Evolutionary conservation across 345 rosid species (phyloP), one percentile per base, ranked within the genome.

Genomic region (Erysimum cheiranthoides): DNA sequence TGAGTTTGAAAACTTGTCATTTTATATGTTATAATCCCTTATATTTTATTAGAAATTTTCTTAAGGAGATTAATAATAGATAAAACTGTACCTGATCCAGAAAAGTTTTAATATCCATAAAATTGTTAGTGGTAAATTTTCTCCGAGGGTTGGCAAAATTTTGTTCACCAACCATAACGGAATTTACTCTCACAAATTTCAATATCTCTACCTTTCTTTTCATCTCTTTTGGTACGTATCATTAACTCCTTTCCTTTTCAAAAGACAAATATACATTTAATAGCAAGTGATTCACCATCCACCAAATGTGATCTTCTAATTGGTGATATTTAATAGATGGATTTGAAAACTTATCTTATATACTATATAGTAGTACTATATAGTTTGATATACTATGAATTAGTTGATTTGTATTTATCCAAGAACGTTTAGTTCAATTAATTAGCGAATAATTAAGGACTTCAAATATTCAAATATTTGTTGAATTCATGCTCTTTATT

Each of bases 131-230:
- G 76, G 80, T 77, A 77, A 76, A 70, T 28, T 82, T 81, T 84
- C 77, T 81, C 11, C 71, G 31, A 54, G 76, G 80, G 81, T 83
- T 75, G 84, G 82, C 82, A 67, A 72, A 70, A 56, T 70, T 77
- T 77, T 73, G 85, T 79, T 82, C 66, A 82, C 85, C 85, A 75
- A 85, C 85, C 84, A 77, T 83, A 78, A 80, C 83, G 54, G 77
- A 79, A 72, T 77, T 77, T 43, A 77, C 76, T 46, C 75, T 70
- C 61, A 70, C 61, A 77, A 56, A 61, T 46, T 77, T 64, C 71
- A 77, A 77, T 18, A 57, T 76, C 64, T 63, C 59, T 17, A 36
- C 66, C 71, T 76, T 36, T 76, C 45, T 51, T 62, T 68, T 69
- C 70, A 69, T 69, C 75, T 77, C 45, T 27, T 76, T 77, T 64